Base-by-base conservation (phyloP, 768 basidiomycete genomes). In the Suillus subluteus region DNA sequence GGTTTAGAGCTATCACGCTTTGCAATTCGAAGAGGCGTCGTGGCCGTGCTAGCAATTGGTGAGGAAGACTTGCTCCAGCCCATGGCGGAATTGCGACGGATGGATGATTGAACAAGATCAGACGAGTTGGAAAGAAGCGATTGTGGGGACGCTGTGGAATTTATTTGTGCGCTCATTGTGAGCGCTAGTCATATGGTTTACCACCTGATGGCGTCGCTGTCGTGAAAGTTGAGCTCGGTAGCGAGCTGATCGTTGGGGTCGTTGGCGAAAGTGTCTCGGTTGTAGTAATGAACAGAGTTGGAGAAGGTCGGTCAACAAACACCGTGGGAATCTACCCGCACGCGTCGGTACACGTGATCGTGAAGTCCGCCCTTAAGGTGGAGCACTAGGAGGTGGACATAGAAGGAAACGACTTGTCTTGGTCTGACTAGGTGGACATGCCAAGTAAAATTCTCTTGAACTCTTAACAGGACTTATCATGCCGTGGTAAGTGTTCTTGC, bases 11-110 rank as follows among this genome's bases (percentile, higher is more conserved):
- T 70, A 15, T 55, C 83, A 81, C 67, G 70, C 74, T 64, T 61
- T 43, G 89, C 79, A 69, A 94, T 92, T 67, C 90, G 85, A 54
- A 94, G 86, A 26, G 92, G 92, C 0, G 90, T 87, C 0, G 85
- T 87, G 37, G 68, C 74, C 1, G 62, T 18, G 38, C 21, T 61
- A 21, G 40, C 26, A 11, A 30, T 61, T 4, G 59, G 59, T 83
- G 77, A 37, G 26, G 84, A 79, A 4, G 85, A 79, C 32, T 86
- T 83, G 41, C 76, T 79, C 88, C 90, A 61, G 18, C 59, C 59
- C 59, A 61, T 43, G 65, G 85, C 87, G 46, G 89, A 88, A 70
- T 88, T 85, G 64, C 87, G 84, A 72, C 83, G 79, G 67, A 88
- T 88, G 21, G 87, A 87, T 38, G 83, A 85, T 74, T 88, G 88